Evolutionary conservation across 2,329 filamentous ascomycete genomes (phyloP), one percentile per base, ranked within the genome.

Genomic region (Lachnellula hyalina): DNA sequence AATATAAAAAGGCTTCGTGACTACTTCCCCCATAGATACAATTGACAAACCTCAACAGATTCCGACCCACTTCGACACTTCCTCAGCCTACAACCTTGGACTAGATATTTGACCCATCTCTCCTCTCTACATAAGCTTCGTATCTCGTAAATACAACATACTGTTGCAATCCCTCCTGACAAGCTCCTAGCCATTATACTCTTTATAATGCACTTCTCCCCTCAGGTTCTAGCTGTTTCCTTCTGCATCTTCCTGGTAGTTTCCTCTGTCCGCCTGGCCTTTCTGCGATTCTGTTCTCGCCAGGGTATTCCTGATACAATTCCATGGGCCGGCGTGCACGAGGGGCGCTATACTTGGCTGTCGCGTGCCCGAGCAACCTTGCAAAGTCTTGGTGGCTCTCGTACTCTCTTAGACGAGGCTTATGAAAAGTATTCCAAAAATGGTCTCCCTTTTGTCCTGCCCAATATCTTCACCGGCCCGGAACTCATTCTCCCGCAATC

Each of bases 401-500:
- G 57, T 21, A 54, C 58, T 32, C 59, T 64, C 25, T 48, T 64
- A 15, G 40, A 54, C 25, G 57, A 59, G 25, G 59, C 60, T 14
- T 63, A 64, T 47, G 19, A 56, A 35, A 63, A 61, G 73, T 76
- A 75, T 54, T 63, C 67, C 23, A 76, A 76, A 47, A 68, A 70
- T 15, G 73, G 73, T n/a, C 67, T 68, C 35, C 63, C 73, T 0
- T 74, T 76, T 2, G 62, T 77, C 1, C 52, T 76, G 6, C 75
- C 75, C 0, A 71, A 72, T 5, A 63, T 75, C 6, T 72, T 70
- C 2, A 66, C 71, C 32, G 70, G 71, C 21, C 67, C 69, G 41
- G 74, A 76, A 55, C 60, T 76, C n/a, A 68, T 76, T 44, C 59
- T 78, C n/a, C 75, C 75, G 0, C 63, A 65, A 5, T 70, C 60